Percentiles rank a stretch among this genome's conserved stretches.
Conservation (phyloP, 169 alveolate genomes). For the Eimeria brunetti region DNA sequence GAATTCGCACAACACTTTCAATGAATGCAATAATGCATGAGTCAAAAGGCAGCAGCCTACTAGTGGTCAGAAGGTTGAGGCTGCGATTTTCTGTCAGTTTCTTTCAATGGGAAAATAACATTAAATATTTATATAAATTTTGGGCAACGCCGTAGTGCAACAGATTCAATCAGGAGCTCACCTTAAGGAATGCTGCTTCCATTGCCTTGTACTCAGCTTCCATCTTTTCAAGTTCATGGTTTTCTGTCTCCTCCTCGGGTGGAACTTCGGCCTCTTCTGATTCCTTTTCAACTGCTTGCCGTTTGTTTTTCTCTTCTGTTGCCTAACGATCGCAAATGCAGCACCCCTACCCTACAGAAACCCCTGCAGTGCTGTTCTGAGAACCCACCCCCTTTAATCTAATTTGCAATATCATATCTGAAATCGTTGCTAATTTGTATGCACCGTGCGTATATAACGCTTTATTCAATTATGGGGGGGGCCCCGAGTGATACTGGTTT, state of each 20-base stretch:
- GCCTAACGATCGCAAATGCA: background rate
- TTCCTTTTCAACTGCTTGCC: background rate
- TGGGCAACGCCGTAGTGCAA: background rate
- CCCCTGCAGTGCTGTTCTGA: background rate
- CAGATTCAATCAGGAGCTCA: background rate
- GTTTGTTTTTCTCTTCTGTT: constrained; percentile 2
- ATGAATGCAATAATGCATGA: no score
- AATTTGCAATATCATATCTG: background rate
- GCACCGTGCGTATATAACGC: background rate
- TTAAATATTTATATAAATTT: background rate
- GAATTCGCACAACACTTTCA: no score
- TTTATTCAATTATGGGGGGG: background rate
- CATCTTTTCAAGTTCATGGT: constrained; percentile 26
- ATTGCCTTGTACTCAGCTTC: constrained; percentile 20
- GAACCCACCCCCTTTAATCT: background rate
- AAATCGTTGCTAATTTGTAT: background rate
- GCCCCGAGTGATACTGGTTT: background rate
- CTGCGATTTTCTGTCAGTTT: no score
- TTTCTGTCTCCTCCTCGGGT: background rate
- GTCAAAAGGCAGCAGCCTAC: no score
- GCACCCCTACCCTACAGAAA: background rate
- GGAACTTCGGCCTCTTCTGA: background rate
- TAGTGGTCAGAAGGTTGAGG: no score
- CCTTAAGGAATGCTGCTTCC: constrained; percentile 62
- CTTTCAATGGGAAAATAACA: no score